Evolutionary conservation across 2,329 filamentous ascomycete genomes (phyloP), one percentile per base, ranked within the genome.

Genomic region (Hymenoscyphus albidus): DNA sequence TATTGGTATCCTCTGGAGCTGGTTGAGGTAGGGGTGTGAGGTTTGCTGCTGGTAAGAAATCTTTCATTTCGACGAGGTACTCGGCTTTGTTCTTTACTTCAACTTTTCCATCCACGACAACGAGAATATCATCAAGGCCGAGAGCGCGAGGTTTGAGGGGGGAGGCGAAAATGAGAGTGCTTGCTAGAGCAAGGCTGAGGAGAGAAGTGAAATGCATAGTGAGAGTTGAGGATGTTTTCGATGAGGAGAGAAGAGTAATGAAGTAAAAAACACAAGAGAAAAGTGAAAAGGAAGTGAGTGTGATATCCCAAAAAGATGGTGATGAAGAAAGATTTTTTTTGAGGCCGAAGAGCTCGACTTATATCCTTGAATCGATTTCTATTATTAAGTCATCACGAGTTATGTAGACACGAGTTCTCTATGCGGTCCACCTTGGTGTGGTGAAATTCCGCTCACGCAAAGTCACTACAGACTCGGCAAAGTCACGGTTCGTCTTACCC

Each of bases 81-180:
- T 70, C 68, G 38, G 62, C 65, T 14, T 68, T 65, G 66, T 74
- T 74, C 68, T 74, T 71, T 48, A 75, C 62, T 18, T 69, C 64
- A 18, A 70, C 65, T 18, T 66, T 61, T 51, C 71, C 73, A 40
- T 73, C 66, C 0, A 69, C 63, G 3, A 68, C 68, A 16, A 72
- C 65, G 9, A 75, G 62, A 51, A 75, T 64, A n/a, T 75, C 73
- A 63, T 75, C 69, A 14, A 58, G 60, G 22, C 62, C 64, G 56
- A 72, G 68, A 14, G 55, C 42, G 48, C 64, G 64, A 32, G 61
- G 55, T 9, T 35, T 35, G 32, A 35, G 32, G 32, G 32, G 32
- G 32, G 32, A 35, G 32, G 32, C 32, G 32, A 9, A 35, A 22
- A 55, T 54, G 39, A 65, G 38, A 58, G 65, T 63, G 56, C 27